Evolutionary conservation across 2,329 filamentous ascomycete genomes (phyloP), one percentile per base, ranked within the genome.

Genomic region (Diaporthe vaccinii): DNA sequence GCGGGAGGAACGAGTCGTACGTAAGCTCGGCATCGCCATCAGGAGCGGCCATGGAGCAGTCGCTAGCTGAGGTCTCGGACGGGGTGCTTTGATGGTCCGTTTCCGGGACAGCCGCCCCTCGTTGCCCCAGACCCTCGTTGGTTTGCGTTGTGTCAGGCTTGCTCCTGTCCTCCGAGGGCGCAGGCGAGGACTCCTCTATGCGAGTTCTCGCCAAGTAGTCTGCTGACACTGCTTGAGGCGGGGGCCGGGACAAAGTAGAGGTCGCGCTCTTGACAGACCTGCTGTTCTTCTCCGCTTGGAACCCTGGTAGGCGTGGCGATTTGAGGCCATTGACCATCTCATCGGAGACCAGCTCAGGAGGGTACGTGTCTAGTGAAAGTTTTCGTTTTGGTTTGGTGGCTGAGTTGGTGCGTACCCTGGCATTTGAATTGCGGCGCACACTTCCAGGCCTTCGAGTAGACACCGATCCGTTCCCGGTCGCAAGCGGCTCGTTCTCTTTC

Each of bases 1-100:
- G 91, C 0, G 92, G 91, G 3, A 90, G 83, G 31, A 87, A 82
- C 51, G 79, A 77, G 28, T 86, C 81, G 7, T 83, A 80, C 0
- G 80, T 77, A 1, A 76, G 71, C 39, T 83, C 82, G 8, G 78
- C 74, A 12, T 80, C 80, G 9, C 73, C 31, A 28, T 77, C 74
- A 25, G 74, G 58, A 1, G 57, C 57, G 14, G 72, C 59, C 31
- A 72, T 62, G 9, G 74, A 77, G n/a, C 74, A 49, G n/a, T 74
- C 75, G 39, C 68, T 74, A 3, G 74, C 71, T 28, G 76, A 75
- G 8, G 75, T 75, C n/a, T 79, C 78, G 25, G 76, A 76, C 6
- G 76, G 74, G 4, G 75, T 76, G 12, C 73, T 62, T 58, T 65
- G 75, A 7, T 70, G 61, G 12, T 44, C 78, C 15, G 74, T 70